Evolutionary conservation across 78 protist species (phyloP).

Genomic region (Polysphondylium violaceum): DNA sequence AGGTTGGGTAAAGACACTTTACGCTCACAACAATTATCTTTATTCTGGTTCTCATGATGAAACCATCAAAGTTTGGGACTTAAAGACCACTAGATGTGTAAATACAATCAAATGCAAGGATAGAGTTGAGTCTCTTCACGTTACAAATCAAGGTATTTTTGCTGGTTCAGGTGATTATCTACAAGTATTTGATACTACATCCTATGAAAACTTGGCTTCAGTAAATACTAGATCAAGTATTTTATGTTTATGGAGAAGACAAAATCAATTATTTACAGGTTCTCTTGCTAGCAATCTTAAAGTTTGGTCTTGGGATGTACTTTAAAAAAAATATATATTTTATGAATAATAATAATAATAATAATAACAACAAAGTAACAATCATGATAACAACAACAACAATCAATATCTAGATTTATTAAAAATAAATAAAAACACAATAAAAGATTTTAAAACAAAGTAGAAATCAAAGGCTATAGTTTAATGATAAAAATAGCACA

Average conservation of each 20-base stretch:
- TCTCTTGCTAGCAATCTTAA: constrained; percentile 67
- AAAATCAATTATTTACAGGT: constrained; percentile 63
- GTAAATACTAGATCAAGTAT: constrained; percentile 52
- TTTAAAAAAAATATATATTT: neutral
- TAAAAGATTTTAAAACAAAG: neutral
- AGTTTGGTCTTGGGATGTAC: constrained; percentile 66
- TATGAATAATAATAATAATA: neutral
- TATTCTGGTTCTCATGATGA: constrained; percentile 76
- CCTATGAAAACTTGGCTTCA: constrained; percentile 45
- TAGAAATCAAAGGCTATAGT: neutral
- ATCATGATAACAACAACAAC: neutral
- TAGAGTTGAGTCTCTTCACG: constrained; percentile 53
- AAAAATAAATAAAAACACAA: neutral
- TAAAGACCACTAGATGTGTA: constrained; percentile 70
- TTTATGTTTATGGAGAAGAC: constrained; percentile 63
- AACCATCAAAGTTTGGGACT: constrained; percentile 83
- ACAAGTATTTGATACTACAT: constrained; percentile 39
- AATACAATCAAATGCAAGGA: constrained; percentile 70
- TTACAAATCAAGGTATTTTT: constrained; percentile 74
- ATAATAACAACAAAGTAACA: neutral
- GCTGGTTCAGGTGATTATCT: constrained; percentile 73
- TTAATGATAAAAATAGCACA: neutral
- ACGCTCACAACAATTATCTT: constrained; percentile 41
- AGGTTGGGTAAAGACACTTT: constrained; percentile 77
- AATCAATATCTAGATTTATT: neutral